Evolutionary conservation across 805 yeast genomes (phyloP).

Genomic region (Trichomonascus vanleenenianus): DNA sequence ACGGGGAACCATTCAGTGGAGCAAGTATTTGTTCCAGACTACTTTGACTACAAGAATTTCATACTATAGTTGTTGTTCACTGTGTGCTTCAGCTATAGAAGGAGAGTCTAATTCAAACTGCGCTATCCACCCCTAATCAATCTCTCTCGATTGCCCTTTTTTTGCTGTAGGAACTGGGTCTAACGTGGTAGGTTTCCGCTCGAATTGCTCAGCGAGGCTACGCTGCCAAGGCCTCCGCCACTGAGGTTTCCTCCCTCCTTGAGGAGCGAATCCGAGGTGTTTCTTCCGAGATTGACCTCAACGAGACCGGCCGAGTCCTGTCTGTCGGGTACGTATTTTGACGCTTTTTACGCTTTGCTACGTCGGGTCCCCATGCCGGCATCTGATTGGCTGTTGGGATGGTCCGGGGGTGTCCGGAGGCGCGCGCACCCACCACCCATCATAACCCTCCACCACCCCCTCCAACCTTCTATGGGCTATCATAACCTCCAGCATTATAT

Average conservation of each 20-base stretch:
- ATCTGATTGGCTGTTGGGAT: background rate
- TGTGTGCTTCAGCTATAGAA: too few relatives aligned
- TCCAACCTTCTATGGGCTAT: too few relatives aligned
- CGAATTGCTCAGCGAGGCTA: conserved; percentile 66
- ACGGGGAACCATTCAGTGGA: too few relatives aligned
- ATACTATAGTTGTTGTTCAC: too few relatives aligned
- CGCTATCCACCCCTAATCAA: too few relatives aligned
- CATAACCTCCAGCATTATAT: too few relatives aligned
- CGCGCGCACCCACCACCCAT: background rate
- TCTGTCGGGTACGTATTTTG: conserved; percentile 75
- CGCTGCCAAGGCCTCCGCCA: conserved; percentile 98
- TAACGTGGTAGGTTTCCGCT: background rate
- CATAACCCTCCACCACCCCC: background rate
- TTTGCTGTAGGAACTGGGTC: too few relatives aligned
- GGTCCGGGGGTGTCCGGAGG: background rate
- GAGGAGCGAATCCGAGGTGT: conserved; percentile 99
- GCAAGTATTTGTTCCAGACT: too few relatives aligned
- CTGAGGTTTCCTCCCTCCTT: conserved; percentile 97
- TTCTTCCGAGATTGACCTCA: conserved; percentile 91
- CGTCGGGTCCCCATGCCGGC: background rate
- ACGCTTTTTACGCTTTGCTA: background rate
- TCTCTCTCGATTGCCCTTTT: too few relatives aligned
- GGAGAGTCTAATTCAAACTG: too few relatives aligned
- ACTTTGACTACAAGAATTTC: too few relatives aligned
- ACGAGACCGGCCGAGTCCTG: conserved; percentile 99